Conservation (phyloP, 495 filamentous ascomycete genomes). For the Penicillium silybi region DNA sequence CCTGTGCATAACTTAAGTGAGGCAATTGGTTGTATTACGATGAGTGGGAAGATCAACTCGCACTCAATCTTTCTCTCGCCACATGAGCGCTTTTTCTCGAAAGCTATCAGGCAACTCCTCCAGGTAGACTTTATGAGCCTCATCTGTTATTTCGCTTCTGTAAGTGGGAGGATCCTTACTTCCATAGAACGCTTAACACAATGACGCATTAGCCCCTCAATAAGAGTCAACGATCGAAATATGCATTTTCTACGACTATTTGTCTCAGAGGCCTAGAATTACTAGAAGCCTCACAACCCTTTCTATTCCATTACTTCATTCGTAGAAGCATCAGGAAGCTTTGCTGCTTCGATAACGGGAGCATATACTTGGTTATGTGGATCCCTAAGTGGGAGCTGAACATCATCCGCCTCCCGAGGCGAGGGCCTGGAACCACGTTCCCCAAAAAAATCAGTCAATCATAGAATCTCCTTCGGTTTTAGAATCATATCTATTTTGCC, state of each 20-base stretch:
- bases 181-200: neutral
- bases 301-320: neutral
- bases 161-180: neutral
- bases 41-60: neutral
- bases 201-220: no score
- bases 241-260: no score
- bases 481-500: neutral
- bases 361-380: neutral
- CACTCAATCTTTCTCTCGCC: neutral
- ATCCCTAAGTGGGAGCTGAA: neutral
- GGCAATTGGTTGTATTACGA: neutral
- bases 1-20: neutral
- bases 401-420: slow-evolving; percentile 16
- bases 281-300: neutral
- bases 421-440: slow-evolving; percentile 10
- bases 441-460: slow-evolving; percentile 4
- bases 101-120: neutral
- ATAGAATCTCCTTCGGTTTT: neutral
- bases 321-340: neutral
- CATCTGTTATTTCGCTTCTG: neutral
- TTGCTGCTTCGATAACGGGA: neutral
- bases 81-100: neutral
- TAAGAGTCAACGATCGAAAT: no score
- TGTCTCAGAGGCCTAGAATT: no score
- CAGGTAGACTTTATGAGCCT: neutral